phyloP scores from a whole-genome alignment of 176 grass and related monocot genomes.

The Secale cereale region DNA sequence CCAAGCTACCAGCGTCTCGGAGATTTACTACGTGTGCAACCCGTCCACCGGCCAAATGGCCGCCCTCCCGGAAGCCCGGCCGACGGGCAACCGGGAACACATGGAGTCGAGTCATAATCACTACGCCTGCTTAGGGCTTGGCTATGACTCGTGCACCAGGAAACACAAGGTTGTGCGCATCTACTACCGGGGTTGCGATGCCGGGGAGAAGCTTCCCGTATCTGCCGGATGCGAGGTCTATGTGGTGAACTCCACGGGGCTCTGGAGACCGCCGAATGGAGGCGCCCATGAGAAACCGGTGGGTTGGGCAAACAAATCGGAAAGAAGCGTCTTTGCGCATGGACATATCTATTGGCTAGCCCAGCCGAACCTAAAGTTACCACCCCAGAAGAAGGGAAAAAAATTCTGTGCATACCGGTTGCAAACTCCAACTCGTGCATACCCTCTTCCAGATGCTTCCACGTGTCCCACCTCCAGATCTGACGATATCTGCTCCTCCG shows the following conservation, averaged over 20 bases:
- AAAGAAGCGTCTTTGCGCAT: not conserved
- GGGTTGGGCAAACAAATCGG: not conserved
- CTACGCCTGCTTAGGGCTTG: not conserved
- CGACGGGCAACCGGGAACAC: not conserved
- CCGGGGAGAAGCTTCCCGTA: not conserved
- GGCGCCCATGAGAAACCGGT: not conserved
- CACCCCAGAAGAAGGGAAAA: not conserved
- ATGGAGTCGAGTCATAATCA: not conserved
- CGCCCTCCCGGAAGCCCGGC: not conserved
- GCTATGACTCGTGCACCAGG: not conserved
- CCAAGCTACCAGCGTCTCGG: not conserved
- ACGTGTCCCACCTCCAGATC: too few species aligned
- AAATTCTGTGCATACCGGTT: too few species aligned
- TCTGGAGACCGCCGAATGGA: not conserved
- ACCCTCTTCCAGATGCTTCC: too few species aligned
- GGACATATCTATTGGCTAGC: not conserved
- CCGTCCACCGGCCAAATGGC: not conserved
- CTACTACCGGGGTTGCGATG: not conserved
- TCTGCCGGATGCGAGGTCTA: not conserved
- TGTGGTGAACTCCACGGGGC: not conserved
- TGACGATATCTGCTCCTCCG: too few species aligned
- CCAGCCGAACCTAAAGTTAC: not conserved
- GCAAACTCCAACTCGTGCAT: too few species aligned
- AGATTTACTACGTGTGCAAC: not conserved
- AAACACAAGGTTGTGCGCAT: not conserved